Base-by-base conservation (phyloP, 1,284 basidiomycete species). In the Cystobasidiaceae sp. region DNA sequence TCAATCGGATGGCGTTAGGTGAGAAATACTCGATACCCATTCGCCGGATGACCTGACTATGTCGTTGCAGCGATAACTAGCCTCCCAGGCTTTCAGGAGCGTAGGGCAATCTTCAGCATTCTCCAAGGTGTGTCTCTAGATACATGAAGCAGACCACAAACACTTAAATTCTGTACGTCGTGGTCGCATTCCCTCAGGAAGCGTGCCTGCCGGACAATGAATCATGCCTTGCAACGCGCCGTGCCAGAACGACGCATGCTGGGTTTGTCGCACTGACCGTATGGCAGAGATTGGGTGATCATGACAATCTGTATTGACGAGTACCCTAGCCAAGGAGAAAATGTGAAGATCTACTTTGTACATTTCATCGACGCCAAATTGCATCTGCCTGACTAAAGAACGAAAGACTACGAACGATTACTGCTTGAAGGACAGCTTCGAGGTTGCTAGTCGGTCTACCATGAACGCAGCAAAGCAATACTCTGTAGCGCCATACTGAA, bases 1-100 rank as follows among this genome's bases (percentile, higher is more conserved):
- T 60, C 5, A 60, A 49, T 43, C 58, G 58, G 3, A 60, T 60
- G 58, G 58, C 58, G 19, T 25, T 60, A 2, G 58, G 58, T 60
- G 28, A 50, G 45, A 9, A 51, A 15, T 57, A 8, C 4, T 7
- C 7, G 32, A 15, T 15, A 7, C 3, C 34, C 21, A 3, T n/a
- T 17, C 32, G 13, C n/a, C 23, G 28, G 23, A n/a, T 44, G 9
- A 2, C 21, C 46, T 49, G 45, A 49, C 33, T 4, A 4, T 19
- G 2, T 32, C 3, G 25, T 23, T n/a, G 33, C 39, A 60, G 58
- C 58, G 9, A 39, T 60, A 0, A 60, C 30, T 2, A 50, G 34
- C 21, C 30, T 60, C 13, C 58, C 58, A 15, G 58, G 58, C 58
- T 60, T 60, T 27, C 46, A 34, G n/a, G 30, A 50, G 23, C 45